Conservation (phyloP, 108 stramenopile genomes). For the Chaetoceros muelleri region DNA sequence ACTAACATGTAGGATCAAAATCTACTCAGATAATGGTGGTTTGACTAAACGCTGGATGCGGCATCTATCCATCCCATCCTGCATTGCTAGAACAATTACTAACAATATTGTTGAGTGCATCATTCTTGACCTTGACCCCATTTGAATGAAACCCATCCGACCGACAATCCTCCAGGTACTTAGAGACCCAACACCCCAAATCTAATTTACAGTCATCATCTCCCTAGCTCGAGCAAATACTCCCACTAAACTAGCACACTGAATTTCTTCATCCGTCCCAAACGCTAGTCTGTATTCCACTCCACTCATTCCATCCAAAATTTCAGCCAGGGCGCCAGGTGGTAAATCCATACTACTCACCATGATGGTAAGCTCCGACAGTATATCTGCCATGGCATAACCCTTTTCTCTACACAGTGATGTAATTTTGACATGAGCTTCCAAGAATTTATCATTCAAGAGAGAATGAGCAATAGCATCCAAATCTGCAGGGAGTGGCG, state of each 20-base stretch:
- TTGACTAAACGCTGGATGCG: no score
- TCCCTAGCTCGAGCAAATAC: conserved; percentile 63
- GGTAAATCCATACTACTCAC: conserved; percentile 41
- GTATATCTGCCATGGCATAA: conserved; percentile 68
- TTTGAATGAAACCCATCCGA: no score
- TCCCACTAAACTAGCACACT: conserved; percentile 67
- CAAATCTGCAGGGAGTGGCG: conserved; percentile 68
- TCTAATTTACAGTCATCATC: conserved; percentile 2
- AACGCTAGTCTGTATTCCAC: conserved; percentile 72
- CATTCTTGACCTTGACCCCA: no score
- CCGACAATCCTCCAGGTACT: no score
- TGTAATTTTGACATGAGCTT: conserved; percentile 40
- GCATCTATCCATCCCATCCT: no score
- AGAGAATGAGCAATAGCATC: conserved; percentile 42
- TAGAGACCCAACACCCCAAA: no score
- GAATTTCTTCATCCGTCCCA: conserved; percentile 71
- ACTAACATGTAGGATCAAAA: no score
- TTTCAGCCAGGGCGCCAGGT: conserved; percentile 36
- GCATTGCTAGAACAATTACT: no score
- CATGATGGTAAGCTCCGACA: conserved; percentile 44
- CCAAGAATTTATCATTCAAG: conserved; percentile 53
- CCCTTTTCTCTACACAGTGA: conserved; percentile 53
- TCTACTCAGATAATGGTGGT: no score
- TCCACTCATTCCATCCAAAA: conserved; percentile 71
- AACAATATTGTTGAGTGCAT: no score